Percentiles rank a stretch among this genome's conserved stretches.
Conservation (phyloP, 768 basidiomycete species). For the Leccinellum rugosiceps region DNA sequence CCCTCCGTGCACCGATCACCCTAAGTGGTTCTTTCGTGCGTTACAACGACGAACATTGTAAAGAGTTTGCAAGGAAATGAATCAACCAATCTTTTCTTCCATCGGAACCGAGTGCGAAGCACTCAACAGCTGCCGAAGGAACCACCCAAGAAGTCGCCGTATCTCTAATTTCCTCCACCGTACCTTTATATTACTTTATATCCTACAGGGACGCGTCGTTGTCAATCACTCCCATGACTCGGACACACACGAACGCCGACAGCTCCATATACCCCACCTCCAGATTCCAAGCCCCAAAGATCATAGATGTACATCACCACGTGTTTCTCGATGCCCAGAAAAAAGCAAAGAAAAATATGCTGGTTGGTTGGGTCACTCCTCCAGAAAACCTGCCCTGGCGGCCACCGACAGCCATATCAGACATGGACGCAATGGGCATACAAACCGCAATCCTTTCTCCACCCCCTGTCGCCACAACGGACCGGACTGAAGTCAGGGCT, state of each 20-base stretch:
- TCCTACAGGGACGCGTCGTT: background rate
- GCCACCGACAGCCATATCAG: constrained; percentile 51
- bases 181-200: constrained; percentile 1
- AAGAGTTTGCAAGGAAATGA: constrained; percentile 43
- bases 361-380: constrained; percentile 62
- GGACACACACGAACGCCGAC: background rate
- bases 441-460: constrained; percentile 65
- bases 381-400: constrained; percentile 64
- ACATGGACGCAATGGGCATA: constrained; percentile 59
- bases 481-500: constrained; percentile 39
- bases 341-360: constrained; percentile 43
- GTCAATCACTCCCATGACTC: constrained; percentile 13
- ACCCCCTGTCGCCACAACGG: constrained; percentile 51
- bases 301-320: constrained; percentile 76
- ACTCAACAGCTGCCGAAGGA: constrained; percentile 3
- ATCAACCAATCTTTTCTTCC: constrained; percentile 1
- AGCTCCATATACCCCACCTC: background rate
- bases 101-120: constrained; percentile 19
- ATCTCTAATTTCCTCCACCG: background rate
- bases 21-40: constrained; percentile 76
- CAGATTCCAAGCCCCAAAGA: constrained; percentile 5
- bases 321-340: constrained; percentile 55
- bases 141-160: constrained; percentile 14
- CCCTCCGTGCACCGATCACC: constrained; percentile 57
- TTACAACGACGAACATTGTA: constrained; percentile 75